Evolutionary conservation across 2,329 filamentous ascomycete species (phyloP).

Genomic region (Aspergillus ochraceus): DNA sequence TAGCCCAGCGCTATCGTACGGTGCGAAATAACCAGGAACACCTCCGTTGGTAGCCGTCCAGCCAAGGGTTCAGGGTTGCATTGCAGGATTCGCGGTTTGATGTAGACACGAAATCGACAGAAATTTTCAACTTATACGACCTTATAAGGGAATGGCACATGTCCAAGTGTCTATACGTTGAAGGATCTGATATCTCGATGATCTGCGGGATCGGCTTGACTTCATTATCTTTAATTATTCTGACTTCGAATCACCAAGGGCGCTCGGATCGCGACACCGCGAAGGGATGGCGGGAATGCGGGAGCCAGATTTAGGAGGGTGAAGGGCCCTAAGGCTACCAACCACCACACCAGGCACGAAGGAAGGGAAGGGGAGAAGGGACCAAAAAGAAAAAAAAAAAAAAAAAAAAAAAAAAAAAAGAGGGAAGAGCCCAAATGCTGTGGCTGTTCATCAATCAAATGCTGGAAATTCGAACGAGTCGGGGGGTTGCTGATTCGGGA

Average conservation of each 20-base stretch:
- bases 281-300: not conserved
- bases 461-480: not conserved
- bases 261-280: not conserved
- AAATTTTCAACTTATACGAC: slow-evolving; percentile 4
- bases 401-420: not conserved
- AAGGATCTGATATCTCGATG: slow-evolving; percentile 12
- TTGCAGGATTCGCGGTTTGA: slow-evolving; percentile 14
- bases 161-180: slow-evolving; percentile 6
- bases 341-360: not conserved
- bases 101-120: slow-evolving; percentile 11
- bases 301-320: not conserved
- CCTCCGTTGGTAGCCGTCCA: slow-evolving; percentile 15
- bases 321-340: not conserved
- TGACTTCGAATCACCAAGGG: slow-evolving; percentile 5
- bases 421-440: not conserved
- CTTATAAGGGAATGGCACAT: slow-evolving; percentile 13
- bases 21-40: slow-evolving; percentile 8
- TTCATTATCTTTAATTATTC: slow-evolving; percentile 3
- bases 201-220: slow-evolving; percentile 16
- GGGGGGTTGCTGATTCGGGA: slow-evolving; percentile 12
- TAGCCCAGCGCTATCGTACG: slow-evolving; percentile 6
- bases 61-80: slow-evolving; percentile 15
- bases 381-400: not conserved
- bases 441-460: not conserved
- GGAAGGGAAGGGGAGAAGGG: not conserved